These are phyloP conservation scores for Capsicum chinense DNA, from an alignment of 257 asterid species.

Conservation along the genomic window DNA sequence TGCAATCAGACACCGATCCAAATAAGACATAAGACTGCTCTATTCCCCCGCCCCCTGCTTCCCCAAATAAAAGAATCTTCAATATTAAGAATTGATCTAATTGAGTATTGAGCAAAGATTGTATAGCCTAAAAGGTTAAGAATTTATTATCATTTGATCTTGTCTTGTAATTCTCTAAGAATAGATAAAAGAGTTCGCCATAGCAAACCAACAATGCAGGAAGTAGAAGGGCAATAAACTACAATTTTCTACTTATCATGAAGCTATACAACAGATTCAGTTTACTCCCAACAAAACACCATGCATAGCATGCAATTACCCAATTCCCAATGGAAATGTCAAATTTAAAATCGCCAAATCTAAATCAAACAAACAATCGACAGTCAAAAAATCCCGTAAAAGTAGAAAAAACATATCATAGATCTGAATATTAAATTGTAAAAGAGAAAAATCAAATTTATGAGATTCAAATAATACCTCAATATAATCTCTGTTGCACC, in stretches of 20 bases:
- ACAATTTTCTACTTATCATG: background rate
- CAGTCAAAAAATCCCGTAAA: background rate
- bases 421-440: slow-evolving; percentile 10
- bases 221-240: background rate
- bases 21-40: background rate
- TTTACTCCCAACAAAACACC: background rate
- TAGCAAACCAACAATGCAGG: slow-evolving; percentile 22
- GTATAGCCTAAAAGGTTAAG: background rate
- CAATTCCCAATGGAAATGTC: background rate
- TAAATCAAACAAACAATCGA: background rate
- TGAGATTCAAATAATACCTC: slow-evolving; percentile 19
- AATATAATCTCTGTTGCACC: background rate
- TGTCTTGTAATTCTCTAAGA: too few species aligned
- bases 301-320: background rate
- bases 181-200: background rate
- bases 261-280: background rate
- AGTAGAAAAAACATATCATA: background rate
- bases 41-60: too few species aligned
- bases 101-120: background rate
- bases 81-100: background rate
- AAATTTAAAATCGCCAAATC: background rate
- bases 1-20: background rate
- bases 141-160: too few species aligned
- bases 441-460: background rate
- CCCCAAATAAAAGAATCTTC: too few species aligned